Evolutionary conservation across 2,329 filamentous ascomycete species (phyloP).

Genomic region (Colletotrichum godetiae): DNA sequence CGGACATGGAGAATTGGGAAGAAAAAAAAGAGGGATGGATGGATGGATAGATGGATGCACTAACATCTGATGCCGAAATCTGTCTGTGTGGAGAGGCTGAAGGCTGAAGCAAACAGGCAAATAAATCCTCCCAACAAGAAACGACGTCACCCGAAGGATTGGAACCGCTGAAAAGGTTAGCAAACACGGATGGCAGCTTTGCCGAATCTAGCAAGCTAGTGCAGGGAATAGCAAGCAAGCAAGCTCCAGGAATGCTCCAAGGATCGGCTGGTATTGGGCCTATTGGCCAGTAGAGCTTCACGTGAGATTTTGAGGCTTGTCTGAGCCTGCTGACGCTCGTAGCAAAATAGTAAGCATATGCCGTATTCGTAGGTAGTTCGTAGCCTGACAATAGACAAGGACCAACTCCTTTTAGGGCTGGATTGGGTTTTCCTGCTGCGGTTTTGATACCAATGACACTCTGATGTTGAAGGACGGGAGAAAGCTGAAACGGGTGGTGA

Average conservation of each 20-base stretch:
- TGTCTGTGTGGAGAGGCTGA: slow-evolving; percentile 1
- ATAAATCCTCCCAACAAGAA: neutral
- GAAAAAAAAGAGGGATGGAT: no score
- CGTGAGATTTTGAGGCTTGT: slow-evolving; percentile 15
- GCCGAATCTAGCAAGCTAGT: neutral
- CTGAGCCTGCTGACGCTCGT: neutral
- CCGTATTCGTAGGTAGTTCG: neutral
- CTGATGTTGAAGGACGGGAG: neutral
- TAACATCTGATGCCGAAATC: slow-evolving; percentile 11
- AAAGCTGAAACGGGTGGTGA: slow-evolving; percentile 27
- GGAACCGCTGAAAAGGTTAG: neutral
- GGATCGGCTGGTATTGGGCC: neutral
- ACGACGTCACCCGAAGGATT: slow-evolving; percentile 23
- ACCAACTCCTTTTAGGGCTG: no score
- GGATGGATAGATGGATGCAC: neutral
- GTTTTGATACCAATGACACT: neutral
- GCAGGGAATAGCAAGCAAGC: neutral
- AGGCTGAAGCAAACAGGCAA: neutral
- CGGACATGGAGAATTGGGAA: neutral
- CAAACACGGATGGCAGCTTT: slow-evolving; percentile 11
- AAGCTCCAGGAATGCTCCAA: neutral
- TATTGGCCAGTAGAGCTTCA: neutral
- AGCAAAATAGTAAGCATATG: neutral
- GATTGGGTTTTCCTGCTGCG: neutral
- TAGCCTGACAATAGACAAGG: neutral